Conservation (phyloP, 345 rosid genomes). For the Atalantia buxifolia region DNA sequence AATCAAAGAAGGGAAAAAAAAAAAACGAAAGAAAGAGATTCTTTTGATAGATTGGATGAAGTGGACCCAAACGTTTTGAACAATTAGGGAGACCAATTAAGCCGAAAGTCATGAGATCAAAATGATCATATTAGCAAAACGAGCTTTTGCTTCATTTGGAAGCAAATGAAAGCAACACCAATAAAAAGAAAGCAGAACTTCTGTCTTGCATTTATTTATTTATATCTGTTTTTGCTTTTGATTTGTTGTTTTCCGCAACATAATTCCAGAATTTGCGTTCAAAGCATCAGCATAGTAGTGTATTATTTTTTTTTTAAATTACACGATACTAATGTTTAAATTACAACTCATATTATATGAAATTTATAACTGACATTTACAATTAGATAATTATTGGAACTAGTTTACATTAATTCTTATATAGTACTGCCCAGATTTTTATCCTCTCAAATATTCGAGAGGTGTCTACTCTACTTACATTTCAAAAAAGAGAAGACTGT, state of each 20-base stretch:
- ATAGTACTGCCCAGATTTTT: too few species aligned
- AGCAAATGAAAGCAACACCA: not conserved
- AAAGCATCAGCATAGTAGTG: not conserved
- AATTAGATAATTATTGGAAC: too few species aligned
- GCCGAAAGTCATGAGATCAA: not conserved
- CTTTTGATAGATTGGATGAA: not conserved
- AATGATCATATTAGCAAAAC: not conserved
- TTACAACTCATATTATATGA: too few species aligned
- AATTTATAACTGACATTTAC: too few species aligned
- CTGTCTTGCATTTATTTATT: not conserved
- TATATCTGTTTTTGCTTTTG: not conserved
- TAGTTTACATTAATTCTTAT: too few species aligned
- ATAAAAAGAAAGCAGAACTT: not conserved
- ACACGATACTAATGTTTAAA: too few species aligned
- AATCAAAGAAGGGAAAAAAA: not conserved
- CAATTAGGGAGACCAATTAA: not conserved
- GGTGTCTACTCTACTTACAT: too few species aligned
- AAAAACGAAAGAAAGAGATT: not conserved
- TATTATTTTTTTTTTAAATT: too few species aligned
- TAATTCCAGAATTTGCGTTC: not conserved
- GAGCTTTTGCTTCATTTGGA: not conserved
- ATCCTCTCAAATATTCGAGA: too few species aligned
- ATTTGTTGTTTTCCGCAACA: not conserved
- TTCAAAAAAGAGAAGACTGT: too few species aligned
- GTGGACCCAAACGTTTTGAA: not conserved